Percentiles rank a stretch among this genome's conserved stretches.
These are phyloP conservation scores for Geotrichum ghanense DNA, from an alignment of 805 yeast genomes.

Conservation along the genomic window DNA sequence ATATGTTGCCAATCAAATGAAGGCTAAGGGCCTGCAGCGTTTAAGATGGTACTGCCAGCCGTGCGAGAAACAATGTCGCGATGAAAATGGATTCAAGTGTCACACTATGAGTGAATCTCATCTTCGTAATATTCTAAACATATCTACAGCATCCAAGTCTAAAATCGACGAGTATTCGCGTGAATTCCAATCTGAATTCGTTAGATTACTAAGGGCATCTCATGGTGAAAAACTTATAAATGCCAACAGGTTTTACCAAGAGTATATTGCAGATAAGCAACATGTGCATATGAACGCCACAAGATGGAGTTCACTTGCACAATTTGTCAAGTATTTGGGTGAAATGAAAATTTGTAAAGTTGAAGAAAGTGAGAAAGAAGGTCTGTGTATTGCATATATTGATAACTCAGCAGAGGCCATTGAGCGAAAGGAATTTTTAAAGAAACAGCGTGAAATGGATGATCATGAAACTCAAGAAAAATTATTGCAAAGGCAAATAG, in stretches of 20 bases:
- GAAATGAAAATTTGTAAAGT: conserved; percentile 46
- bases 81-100: conserved; percentile 88
- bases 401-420: conserved; percentile 43
- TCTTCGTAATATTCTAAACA: conserved; percentile 39
- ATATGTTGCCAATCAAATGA: conserved; percentile 62
- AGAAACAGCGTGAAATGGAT: conserved; percentile 28
- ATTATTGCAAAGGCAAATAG: conserved; percentile 43
- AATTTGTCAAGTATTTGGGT: conserved; percentile 53
- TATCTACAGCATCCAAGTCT: conserved; percentile 32
- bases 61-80: conserved; percentile 89
- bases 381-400: conserved; percentile 38
- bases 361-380: conserved; percentile 28
- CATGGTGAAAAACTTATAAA: conserved; percentile 77
- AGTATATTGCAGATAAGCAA: conserved; percentile 67
- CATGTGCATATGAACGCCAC: conserved; percentile 92
- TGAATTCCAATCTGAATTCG: conserved; percentile 52
- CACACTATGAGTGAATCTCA: conserved; percentile 83
- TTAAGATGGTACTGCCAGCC: conserved; percentile 80
- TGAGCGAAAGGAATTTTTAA: conserved; percentile 28
- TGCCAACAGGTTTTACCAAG: conserved; percentile 84
- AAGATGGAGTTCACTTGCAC: conserved; percentile 57
- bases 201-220: conserved; percentile 44
- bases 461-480: conserved; percentile 38
- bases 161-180: conserved; percentile 46
- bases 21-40: conserved; percentile 75